A percentile compares a stretch with the other conserved stretches of the same genome.
Evolutionary conservation across 306 rosid genomes (phyloP).

Genomic region (Cucurbita argyrosperma): DNA sequence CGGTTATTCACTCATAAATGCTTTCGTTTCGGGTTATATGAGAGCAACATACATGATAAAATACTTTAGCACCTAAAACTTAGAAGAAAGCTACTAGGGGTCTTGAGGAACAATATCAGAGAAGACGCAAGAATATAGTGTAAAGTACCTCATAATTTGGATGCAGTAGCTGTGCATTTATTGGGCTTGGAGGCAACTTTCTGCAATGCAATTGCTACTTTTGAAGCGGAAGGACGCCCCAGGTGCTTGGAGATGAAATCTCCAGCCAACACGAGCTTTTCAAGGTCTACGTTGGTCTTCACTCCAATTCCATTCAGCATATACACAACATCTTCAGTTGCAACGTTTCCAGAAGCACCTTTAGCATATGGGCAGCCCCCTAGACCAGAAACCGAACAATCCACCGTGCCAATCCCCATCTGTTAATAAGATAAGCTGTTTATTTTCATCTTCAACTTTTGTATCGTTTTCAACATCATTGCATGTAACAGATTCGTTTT

Average conservation of each 20-base stretch:
- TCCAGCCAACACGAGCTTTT: slow-evolving; percentile 64
- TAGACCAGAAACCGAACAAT: slow-evolving; percentile 84
- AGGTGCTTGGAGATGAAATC: slow-evolving; percentile 68
- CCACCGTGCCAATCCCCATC: slow-evolving; percentile 69
- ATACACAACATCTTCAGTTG: slow-evolving; percentile 89
- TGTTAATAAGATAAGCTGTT: slow-evolving; percentile 7
- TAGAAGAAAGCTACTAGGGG: neutral
- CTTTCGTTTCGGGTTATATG: neutral
- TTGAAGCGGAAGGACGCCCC: slow-evolving; percentile 63
- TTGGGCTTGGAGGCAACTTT: slow-evolving; percentile 51
- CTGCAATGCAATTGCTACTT: slow-evolving; percentile 55
- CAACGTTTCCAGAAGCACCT: slow-evolving; percentile 90
- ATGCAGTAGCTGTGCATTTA: slow-evolving; percentile 30
- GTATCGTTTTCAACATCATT: neutral
- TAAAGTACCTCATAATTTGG: slow-evolving; percentile 44
- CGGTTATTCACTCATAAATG: neutral
- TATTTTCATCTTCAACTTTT: neutral
- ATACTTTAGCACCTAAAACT: neutral
- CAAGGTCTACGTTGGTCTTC: slow-evolving; percentile 57
- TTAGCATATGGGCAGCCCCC: slow-evolving; percentile 95
- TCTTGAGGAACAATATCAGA: neutral
- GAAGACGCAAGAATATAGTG: neutral
- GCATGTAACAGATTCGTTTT: neutral
- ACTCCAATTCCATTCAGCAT: slow-evolving; percentile 74
- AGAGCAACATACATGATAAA: neutral